Conservation (phyloP, 129 eudicot genomes). For the Escallonia rubra region DNA sequence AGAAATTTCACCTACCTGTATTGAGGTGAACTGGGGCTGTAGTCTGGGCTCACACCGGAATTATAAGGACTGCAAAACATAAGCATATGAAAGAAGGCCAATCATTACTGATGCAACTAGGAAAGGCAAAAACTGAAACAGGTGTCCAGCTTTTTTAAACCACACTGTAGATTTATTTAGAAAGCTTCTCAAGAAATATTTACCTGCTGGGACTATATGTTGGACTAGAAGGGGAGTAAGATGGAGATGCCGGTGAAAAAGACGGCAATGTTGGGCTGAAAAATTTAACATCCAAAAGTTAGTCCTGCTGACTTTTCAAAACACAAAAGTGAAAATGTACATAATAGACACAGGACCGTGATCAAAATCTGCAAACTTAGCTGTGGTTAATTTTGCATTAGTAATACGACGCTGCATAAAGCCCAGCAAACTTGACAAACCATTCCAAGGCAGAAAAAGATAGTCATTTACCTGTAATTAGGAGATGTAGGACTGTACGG, state of each 20-base stretch:
- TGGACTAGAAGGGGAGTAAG: constrained; percentile 97
- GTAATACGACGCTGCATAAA: not conserved
- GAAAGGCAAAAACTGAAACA: not conserved
- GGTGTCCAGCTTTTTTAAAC: too few species aligned
- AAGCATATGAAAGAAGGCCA: not conserved
- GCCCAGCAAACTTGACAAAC: not conserved
- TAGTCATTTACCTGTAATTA: constrained; percentile 60
- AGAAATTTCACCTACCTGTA: constrained; percentile 51
- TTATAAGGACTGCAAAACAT: constrained; percentile 57
- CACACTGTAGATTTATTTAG: not conserved
- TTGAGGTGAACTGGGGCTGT: constrained; percentile 87
- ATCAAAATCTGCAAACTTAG: too few species aligned
- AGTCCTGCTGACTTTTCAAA: not conserved
- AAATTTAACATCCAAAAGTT: not conserved
- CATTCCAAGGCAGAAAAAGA: not conserved
- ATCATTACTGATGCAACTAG: not conserved
- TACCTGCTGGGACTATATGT: constrained; percentile 99
- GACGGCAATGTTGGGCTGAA: constrained; percentile 97
- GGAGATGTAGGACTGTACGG: constrained; percentile 96
- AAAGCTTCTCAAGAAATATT: not conserved
- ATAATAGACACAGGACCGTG: not conserved
- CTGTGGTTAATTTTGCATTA: too few species aligned
- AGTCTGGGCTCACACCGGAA: constrained; percentile 66
- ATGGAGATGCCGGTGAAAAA: constrained; percentile 91
- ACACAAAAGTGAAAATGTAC: not conserved